Base-by-base conservation (phyloP, 495 filamentous ascomycete species). In the Penicillium steckii region DNA sequence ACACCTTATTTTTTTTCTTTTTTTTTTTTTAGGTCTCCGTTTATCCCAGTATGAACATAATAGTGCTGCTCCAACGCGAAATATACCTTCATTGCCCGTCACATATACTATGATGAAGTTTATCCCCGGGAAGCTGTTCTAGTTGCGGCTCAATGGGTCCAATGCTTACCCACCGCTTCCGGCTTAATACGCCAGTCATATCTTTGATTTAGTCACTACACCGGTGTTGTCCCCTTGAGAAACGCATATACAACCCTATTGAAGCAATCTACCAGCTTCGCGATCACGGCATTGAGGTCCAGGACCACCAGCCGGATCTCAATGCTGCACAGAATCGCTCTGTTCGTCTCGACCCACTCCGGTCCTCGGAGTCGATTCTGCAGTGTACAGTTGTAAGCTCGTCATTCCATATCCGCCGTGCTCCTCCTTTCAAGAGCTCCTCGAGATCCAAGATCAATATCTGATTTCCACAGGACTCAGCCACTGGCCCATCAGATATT, bases 271-370 rank as follows among this genome's bases (percentile, higher is more conserved):
- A 27, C 15, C 33, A 8, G 33, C 18, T 13, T 37, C 15, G 33
- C n/a, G 15, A 13, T 29, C 43, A 46, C 38, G 38, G 38, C 38
- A 41, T 41, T 22, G 38, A 24, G 38, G 38, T 23, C 38, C 38
- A 23, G 38, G 37, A 10, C 37, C 17, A 9, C 19, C 38, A 10
- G 9, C 32, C 48, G 10, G 25, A 12, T 37, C 19, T 30, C 27
- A 29, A 33, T 32, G 38, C 44, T 42, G 44, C 44, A 44, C 41
- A 37, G 23, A 13, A 55, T 54, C 19, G 23, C 29, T n/a, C 23
- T 37, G 52, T 18, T 29, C 38, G 25, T 26, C 29, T 29, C 54
- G 48, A 55, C 61, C 52, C 55, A 51, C 58, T 58, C 52, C 52
- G 33, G 48, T 26, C 42, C 50, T 53, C 58, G 58, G 55, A 53